Evolutionary conservation across 148 eudicot species (phyloP).

Genomic region (Persicaria tinctoria): DNA sequence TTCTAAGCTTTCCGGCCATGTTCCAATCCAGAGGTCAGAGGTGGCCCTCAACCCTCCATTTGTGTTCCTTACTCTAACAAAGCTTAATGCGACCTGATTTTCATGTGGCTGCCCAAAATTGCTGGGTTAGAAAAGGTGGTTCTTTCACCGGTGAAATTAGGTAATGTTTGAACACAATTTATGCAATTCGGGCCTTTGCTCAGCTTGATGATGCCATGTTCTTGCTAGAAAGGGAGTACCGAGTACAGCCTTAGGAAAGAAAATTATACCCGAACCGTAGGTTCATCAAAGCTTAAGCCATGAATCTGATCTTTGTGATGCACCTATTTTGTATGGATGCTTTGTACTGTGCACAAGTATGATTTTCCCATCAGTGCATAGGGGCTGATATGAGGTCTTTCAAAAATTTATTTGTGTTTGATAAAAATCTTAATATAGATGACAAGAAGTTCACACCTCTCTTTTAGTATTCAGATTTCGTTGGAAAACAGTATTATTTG

Average conservation of each 20-base stretch:
- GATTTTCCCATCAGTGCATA: no score
- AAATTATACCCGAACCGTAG: not conserved
- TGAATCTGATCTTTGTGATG: not conserved
- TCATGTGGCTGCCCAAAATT: constrained; percentile 57
- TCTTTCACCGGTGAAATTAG: constrained; percentile 58
- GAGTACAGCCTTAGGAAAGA: not conserved
- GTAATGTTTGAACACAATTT: constrained; percentile 19
- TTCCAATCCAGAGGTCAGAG: constrained; percentile 40
- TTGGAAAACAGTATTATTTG: no score
- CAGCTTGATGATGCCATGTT: not conserved
- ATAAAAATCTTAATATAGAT: no score
- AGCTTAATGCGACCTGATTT: constrained; percentile 42
- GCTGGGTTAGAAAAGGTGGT: constrained; percentile 55
- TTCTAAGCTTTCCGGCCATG: not conserved
- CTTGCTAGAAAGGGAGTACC: not conserved
- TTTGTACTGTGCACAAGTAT: no score
- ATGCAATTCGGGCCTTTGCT: not conserved
- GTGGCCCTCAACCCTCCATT: constrained; percentile 53
- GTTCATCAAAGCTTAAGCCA: not conserved
- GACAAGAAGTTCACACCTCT: no score
- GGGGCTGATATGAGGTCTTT: no score
- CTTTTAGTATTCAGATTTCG: no score
- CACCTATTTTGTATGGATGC: no score
- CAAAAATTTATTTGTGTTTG: no score
- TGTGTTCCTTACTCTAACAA: constrained; percentile 35